phyloP scores from a whole-genome alignment of 2,329 filamentous ascomycete species.

The Coniochaeta sp. region DNA sequence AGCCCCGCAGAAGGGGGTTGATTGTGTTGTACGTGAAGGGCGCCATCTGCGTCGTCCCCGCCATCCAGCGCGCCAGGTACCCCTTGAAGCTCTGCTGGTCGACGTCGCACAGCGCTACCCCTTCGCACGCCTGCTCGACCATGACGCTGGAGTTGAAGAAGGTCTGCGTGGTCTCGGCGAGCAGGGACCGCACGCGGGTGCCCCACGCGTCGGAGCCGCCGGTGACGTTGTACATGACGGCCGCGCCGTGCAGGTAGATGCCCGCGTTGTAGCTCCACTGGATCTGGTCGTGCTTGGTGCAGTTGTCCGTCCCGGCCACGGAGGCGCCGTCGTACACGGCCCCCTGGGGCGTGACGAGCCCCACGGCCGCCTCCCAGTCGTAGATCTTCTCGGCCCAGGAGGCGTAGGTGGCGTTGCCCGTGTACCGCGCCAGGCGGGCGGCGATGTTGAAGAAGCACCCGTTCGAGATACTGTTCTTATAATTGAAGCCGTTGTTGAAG shows the following conservation, averaged over 20 bases:
- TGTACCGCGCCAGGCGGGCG: slow-evolving; percentile 69
- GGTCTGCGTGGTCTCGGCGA: slow-evolving; percentile 46
- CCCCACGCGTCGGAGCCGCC: slow-evolving; percentile 37
- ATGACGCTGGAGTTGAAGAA: slow-evolving; percentile 48
- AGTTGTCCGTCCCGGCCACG: slow-evolving; percentile 32
- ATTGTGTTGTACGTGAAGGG: slow-evolving; percentile 48
- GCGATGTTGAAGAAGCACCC: slow-evolving; percentile 64
- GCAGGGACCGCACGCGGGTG: slow-evolving; percentile 48
- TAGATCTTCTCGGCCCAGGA: slow-evolving; percentile 69
- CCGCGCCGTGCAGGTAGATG: slow-evolving; percentile 56
- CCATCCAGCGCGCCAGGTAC: slow-evolving; percentile 55
- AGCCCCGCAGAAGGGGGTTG: slow-evolving; percentile 45
- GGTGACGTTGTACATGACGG: slow-evolving; percentile 62
- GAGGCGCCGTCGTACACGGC: slow-evolving; percentile 44
- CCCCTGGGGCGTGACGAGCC: slow-evolving; percentile 49
- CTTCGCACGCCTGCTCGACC: slow-evolving; percentile 60
- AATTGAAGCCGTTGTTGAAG: slow-evolving; percentile 64
- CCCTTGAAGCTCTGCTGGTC: slow-evolving; percentile 60
- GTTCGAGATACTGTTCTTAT: slow-evolving; percentile 64
- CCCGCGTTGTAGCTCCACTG: slow-evolving; percentile 68
- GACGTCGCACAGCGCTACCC: slow-evolving; percentile 50
- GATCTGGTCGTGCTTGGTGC: slow-evolving; percentile 45
- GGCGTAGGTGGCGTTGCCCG: slow-evolving; percentile 69
- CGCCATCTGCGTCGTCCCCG: slow-evolving; percentile 54
- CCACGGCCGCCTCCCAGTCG: slow-evolving; percentile 51